Evolutionary conservation across 257 asterid species (phyloP), one percentile per base, ranked within the genome.

Genomic region (Plantago elongata): DNA sequence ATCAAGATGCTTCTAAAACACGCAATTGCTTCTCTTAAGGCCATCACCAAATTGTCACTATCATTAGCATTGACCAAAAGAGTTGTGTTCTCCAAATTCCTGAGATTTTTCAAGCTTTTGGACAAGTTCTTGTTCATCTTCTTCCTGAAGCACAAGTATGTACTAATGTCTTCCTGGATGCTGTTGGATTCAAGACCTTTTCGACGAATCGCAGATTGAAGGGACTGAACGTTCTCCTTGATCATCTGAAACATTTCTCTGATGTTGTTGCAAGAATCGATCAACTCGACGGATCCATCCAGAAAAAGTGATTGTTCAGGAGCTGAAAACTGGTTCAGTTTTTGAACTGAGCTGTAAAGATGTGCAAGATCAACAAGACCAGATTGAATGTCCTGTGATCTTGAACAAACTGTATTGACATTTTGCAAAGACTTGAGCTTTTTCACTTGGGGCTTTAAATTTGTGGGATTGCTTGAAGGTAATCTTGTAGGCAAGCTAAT

Each of bases 141-240:
- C 77, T 81, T 75, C 57, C 86, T 69, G 57, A 62, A 74, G 60
- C 55, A 44, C 51, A 70, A 52, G 52, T 77, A 75, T 0, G 47
- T 17, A 5, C 16, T 37, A 0, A 75, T 66, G 30, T 72, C 75
- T 49, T 46, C 57, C 51, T 69, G 78, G 13, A 59, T 52, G 74
- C 45, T 38, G 64, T 50, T 60, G 60, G 85, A 57, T 13, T 77
- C 84, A 56, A 50, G 22, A 1, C 81, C 86, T 72, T 79, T 81
- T 9, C 86, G 61, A 5, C 88, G 79, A 50, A 84, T 18, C 1
- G 83, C 78, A 13, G 88, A 81, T 43, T 81, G 86, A 14, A 81
- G 78, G 44, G 62, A 43, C 16, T 70, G 86, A 7, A 84, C 69
- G 8, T 81, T 70, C 42, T 81, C 83, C 12, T 66, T 81, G 34